A percentile compares a stretch with the other conserved stretches of the same genome.
Conservation (phyloP, 345 rosid genomes). For the Gossypium bickii region DNA sequence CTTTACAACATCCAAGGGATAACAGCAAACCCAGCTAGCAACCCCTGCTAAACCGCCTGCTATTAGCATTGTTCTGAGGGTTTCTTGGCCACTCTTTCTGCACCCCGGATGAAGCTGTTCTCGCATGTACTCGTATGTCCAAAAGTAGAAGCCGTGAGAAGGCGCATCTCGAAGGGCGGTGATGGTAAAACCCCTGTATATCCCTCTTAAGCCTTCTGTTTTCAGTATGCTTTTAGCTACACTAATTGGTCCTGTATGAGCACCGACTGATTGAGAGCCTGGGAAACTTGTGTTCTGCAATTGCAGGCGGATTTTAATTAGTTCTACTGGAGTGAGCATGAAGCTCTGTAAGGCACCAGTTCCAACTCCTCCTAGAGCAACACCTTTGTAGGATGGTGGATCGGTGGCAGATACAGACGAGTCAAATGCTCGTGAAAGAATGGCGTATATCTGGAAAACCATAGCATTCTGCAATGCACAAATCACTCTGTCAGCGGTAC, state of each 20-base stretch:
- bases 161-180: constrained; percentile 87
- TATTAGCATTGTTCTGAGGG: constrained; percentile 62
- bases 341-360: constrained; percentile 84
- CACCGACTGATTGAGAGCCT: constrained; percentile 13
- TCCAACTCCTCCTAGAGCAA: constrained; percentile 75
- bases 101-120: constrained; percentile 89
- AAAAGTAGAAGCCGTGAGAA: constrained; percentile 79
- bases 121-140: constrained; percentile 77
- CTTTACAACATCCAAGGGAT: constrained; percentile 84
- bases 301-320: constrained; percentile 84
- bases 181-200: constrained; percentile 68
- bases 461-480: constrained; percentile 70
- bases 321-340: constrained; percentile 68
- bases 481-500: constrained; percentile 5
- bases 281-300: constrained; percentile 33
- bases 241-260: constrained; percentile 42
- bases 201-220: constrained; percentile 55
- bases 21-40: constrained; percentile 84
- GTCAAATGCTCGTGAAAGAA: constrained; percentile 71
- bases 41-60: constrained; percentile 94
- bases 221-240: constrained; percentile 57
- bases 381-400: constrained; percentile 83
- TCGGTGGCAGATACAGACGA: constrained; percentile 38
- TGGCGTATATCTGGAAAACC: constrained; percentile 87
- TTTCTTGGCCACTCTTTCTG: constrained; percentile 66